A percentile compares a stretch with the other conserved stretches of the same genome.
These are phyloP conservation scores for Penicillium italicum DNA, from an alignment of 2,329 filamentous ascomycete genomes.

Conservation along the genomic window DNA sequence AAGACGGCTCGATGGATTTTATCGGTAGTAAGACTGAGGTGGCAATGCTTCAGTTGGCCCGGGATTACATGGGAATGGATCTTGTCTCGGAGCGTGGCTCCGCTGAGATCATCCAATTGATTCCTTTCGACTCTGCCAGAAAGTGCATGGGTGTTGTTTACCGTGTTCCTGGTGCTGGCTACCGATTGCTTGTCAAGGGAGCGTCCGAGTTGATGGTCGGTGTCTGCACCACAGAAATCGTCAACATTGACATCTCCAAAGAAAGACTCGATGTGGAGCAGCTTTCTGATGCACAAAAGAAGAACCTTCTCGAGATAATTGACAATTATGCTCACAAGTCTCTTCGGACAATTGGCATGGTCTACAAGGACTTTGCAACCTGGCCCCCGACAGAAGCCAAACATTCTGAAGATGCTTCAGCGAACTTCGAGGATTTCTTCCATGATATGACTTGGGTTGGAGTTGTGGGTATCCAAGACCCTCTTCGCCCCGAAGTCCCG, in stretches of 20 bases:
- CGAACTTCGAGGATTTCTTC: constrained; percentile 65
- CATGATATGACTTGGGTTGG: constrained; percentile 70
- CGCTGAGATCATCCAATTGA: constrained; percentile 61
- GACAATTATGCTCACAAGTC: constrained; percentile 52
- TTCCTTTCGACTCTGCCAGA: constrained; percentile 71
- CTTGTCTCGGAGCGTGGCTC: constrained; percentile 61
- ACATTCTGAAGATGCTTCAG: constrained; percentile 56
- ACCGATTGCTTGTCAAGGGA: constrained; percentile 49
- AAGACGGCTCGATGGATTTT: constrained; percentile 63
- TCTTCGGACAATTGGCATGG: constrained; percentile 69
- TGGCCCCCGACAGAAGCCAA: constrained; percentile 62
- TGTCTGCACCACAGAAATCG: constrained; percentile 33
- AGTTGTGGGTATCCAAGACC: constrained; percentile 71
- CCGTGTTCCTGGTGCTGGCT: constrained; percentile 36
- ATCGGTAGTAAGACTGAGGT: constrained; percentile 78
- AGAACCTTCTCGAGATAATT: constrained; percentile 34
- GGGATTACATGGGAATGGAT: constrained; percentile 64
- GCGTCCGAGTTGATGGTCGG: constrained; percentile 47
- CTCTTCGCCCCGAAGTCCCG: constrained; percentile 64
- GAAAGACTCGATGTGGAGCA: constrained; percentile 23
- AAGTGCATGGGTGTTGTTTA: constrained; percentile 60
- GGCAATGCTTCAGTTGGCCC: constrained; percentile 66
- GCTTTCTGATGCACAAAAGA: constrained; percentile 27
- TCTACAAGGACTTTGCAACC: constrained; percentile 67
- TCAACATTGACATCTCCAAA: constrained; percentile 29